A percentile compares a stretch with the other conserved stretches of the same genome.
Evolutionary conservation across 768 basidiomycete species (phyloP).

Genomic region (Hericium rajendrae): DNA sequence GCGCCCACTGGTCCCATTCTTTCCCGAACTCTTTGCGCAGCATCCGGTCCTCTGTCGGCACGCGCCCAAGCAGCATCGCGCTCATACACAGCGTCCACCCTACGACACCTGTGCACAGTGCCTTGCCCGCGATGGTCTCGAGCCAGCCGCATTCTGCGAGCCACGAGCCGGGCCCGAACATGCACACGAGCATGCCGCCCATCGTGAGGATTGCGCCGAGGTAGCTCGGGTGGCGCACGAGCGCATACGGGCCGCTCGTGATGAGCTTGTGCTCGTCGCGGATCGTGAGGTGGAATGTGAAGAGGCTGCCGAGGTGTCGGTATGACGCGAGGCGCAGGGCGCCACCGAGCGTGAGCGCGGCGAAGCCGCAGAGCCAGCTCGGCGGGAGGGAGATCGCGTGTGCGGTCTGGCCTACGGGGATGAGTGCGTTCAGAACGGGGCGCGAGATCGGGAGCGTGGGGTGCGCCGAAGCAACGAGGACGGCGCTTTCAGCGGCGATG

Average conservation of each 20-base stretch:
- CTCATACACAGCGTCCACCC: neutral
- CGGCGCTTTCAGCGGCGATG: neutral
- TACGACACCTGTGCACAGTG: neutral
- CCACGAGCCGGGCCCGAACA: constrained; percentile 17
- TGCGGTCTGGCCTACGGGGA: neutral
- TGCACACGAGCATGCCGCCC: constrained; percentile 15
- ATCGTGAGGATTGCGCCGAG: constrained; percentile 22
- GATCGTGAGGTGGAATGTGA: constrained; percentile 33
- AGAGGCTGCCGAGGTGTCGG: constrained; percentile 26
- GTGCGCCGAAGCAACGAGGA: neutral
- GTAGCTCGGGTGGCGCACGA: constrained; percentile 34
- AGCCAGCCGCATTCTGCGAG: constrained; percentile 1
- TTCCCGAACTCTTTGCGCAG: constrained; percentile 11
- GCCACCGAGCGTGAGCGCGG: constrained; percentile 16
- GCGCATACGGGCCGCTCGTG: constrained; percentile 29
- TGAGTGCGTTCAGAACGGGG: neutral
- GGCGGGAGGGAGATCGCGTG: neutral
- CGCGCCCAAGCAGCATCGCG: neutral
- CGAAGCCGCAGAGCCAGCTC: neutral
- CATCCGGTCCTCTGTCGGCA: constrained; percentile 12
- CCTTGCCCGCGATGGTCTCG: neutral
- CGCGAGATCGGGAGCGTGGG: neutral
- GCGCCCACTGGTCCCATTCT: constrained; percentile 15
- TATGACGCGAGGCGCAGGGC: constrained; percentile 29
- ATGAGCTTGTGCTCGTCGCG: constrained; percentile 27